Evolutionary conservation across 139 green algal species (phyloP), one percentile per base, ranked within the genome.

Genomic region (Chlorella ohadii): DNA sequence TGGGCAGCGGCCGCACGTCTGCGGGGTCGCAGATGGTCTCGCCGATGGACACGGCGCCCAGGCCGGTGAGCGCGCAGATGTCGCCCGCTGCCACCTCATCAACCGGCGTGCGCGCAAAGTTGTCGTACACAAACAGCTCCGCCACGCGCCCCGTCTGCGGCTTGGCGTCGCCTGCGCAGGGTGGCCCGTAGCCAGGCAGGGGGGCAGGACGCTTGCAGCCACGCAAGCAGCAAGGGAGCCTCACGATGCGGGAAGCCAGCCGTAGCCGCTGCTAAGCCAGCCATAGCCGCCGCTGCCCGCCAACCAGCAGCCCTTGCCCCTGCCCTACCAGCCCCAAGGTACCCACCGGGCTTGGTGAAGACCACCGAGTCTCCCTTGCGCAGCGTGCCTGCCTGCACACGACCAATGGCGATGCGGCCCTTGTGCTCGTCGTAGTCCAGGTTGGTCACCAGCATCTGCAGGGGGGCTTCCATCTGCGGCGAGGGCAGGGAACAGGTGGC

Each of bases 121-220:
- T 98, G 85, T 98, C 91, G 90, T 99, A 99, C 65, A 99, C 95
- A 92, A 98, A 99, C 78, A 99, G 86, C 91, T 99, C 97, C 1
- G 83, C 67, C 13, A 99, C 84, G 89, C 96, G 97, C 44, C 87
- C 93, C 17, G 78, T 77, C 61, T 63, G 68, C 9, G 79, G 61
- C 85, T 90, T 90, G 20, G 74, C 74, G 57, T 88, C 82, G 55
- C 77, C 87, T 91, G 84, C 76, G 38, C 23, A 44, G 1, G 41
- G 41, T 11, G 11, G 39, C 25, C 3, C 5, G 70, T 4, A 1
- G n/a, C n/a, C n/a, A n/a, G n/a, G n/a, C n/a, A n/a, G n/a, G n/a
- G n/a, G n/a, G n/a, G n/a, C n/a, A n/a, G n/a, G n/a, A n/a, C n/a
- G n/a, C n/a, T n/a, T n/a, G n/a, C n/a, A n/a, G n/a, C n/a, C n/a